These are phyloP conservation scores for Chalciporus pseudorubinellus DNA, from an alignment of 768 basidiomycete species.

Conservation along the genomic window DNA sequence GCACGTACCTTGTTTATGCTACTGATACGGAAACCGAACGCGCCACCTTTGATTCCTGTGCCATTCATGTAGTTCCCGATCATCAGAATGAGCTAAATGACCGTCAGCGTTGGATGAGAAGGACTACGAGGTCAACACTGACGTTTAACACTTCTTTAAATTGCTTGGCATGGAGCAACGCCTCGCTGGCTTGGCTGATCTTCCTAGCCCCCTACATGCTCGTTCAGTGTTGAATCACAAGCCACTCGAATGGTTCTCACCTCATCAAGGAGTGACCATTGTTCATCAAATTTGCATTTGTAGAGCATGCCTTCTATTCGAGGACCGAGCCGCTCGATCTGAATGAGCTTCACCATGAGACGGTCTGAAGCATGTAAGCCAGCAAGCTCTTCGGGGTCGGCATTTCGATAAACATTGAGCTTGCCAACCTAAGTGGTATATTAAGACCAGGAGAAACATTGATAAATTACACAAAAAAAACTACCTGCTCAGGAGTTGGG, in stretches of 20 bases:
- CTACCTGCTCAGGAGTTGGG: conserved; percentile 87
- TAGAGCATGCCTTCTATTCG: conserved; percentile 97
- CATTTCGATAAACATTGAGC: conserved; percentile 83
- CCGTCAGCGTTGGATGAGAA: conserved; percentile 1
- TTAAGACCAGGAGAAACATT: background rate
- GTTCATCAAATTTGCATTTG: conserved; percentile 84
- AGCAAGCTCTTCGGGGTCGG: conserved; percentile 82
- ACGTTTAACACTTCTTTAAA: conserved; percentile 92
- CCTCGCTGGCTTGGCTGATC: conserved; percentile 75
- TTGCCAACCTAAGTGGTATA: conserved; percentile 65
- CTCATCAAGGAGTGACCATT: conserved; percentile 77
- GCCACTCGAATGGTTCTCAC: conserved; percentile 37
- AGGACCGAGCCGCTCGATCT: conserved; percentile 84
- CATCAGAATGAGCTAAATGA: conserved; percentile 74
- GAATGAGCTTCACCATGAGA: conserved; percentile 94
- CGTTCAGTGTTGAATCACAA: conserved; percentile 5
- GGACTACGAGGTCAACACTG: conserved; percentile 18
- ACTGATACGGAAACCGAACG: conserved; percentile 94
- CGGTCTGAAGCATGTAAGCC: conserved; percentile 93
- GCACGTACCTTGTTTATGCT: conserved; percentile 88
- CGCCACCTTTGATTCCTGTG: conserved; percentile 92
- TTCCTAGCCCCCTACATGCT: conserved; percentile 68
- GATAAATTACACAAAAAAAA: conserved; percentile 1
- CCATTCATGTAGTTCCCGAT: conserved; percentile 99
- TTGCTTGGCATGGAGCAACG: conserved; percentile 73